Conservation (phyloP, 192 early-diverging fungal genomes). For the Coemansia sp. region DNA sequence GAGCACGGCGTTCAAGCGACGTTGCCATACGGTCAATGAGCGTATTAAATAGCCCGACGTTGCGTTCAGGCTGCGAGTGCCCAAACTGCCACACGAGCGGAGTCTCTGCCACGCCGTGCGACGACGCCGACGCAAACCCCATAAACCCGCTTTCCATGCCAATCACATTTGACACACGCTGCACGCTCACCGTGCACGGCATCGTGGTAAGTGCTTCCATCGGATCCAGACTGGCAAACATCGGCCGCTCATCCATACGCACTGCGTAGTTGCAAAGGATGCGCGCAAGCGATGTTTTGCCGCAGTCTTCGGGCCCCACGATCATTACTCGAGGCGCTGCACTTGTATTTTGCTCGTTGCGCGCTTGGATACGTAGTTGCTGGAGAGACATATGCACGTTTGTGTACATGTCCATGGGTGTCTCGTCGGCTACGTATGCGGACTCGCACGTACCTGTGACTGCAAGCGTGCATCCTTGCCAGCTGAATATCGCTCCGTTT, state of each 20-base stretch:
- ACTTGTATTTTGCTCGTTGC: background rate
- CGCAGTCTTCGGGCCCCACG: conserved; percentile 88
- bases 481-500: conserved; percentile 89
- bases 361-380: conserved; percentile 59
- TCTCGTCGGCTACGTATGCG: conserved; percentile 91
- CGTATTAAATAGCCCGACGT: conserved; percentile 75
- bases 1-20: conserved; percentile 63
- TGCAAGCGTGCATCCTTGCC: conserved; percentile 80
- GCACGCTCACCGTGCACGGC: conserved; percentile 82
- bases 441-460: conserved; percentile 66
- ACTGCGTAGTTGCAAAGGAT: conserved; percentile 87
- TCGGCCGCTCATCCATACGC: conserved; percentile 66
- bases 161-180: conserved; percentile 70
- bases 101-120: conserved; percentile 63
- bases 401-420: conserved; percentile 87
- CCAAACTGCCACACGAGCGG: conserved; percentile 94
- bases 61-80: conserved; percentile 70
- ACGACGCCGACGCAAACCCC: conserved; percentile 59
- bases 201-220: conserved; percentile 75
- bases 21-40: conserved; percentile 63
- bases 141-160: conserved; percentile 82
- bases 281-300: conserved; percentile 86
- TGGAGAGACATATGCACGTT: conserved; percentile 89
- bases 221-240: conserved; percentile 87
- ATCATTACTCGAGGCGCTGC: conserved; percentile 71